Percentiles rank a stretch among this genome's conserved stretches.
These are phyloP conservation scores for Crithidia thermophila DNA, from an alignment of 208 protist genomes.

Conservation along the genomic window DNA sequence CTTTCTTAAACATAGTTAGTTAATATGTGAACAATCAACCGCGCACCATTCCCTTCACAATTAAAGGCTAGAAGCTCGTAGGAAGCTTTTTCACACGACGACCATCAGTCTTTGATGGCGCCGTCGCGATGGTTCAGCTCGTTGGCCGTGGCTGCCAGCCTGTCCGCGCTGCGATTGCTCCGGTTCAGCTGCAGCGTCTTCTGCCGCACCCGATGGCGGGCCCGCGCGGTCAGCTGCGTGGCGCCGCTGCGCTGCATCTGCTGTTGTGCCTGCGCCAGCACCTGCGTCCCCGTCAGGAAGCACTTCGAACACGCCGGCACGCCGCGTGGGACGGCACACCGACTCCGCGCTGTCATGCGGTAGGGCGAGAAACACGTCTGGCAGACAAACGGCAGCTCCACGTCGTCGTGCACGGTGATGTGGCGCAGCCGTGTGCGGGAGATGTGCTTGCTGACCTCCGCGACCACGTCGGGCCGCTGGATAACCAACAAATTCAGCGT, in stretches of 20 bases:
- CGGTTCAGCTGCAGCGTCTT: conserved; percentile 24
- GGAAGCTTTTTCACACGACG: neutral
- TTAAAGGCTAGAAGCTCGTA: too few species aligned
- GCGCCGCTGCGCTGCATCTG: neutral
- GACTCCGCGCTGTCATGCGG: conserved; percentile 64
- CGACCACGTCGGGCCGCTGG: conserved; percentile 73
- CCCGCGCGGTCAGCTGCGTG: conserved; percentile 4
- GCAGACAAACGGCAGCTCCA: conserved; percentile 76
- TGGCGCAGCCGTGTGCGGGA: conserved; percentile 41
- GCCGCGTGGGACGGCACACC: conserved; percentile 52
- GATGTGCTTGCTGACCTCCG: conserved; percentile 63
- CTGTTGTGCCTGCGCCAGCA: conserved; percentile 23
- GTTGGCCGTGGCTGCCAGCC: conserved; percentile 30
- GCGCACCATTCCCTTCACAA: too few species aligned
- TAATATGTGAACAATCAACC: too few species aligned
- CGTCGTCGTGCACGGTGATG: conserved; percentile 64
- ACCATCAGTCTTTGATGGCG: conserved; percentile 44
- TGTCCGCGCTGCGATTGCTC: conserved; percentile 36
- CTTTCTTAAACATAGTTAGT: too few species aligned
- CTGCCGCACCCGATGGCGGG: conserved; percentile 13
- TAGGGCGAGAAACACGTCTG: conserved; percentile 67
- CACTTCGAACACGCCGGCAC: conserved; percentile 78
- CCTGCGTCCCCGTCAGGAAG: conserved; percentile 35
- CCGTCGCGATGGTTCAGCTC: conserved; percentile 47
- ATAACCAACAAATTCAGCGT: conserved; percentile 64